A percentile compares a stretch with the other conserved stretches of the same genome.
phyloP scores from a whole-genome alignment of 2,329 filamentous ascomycete genomes.

The Calonectria honghensis region DNA sequence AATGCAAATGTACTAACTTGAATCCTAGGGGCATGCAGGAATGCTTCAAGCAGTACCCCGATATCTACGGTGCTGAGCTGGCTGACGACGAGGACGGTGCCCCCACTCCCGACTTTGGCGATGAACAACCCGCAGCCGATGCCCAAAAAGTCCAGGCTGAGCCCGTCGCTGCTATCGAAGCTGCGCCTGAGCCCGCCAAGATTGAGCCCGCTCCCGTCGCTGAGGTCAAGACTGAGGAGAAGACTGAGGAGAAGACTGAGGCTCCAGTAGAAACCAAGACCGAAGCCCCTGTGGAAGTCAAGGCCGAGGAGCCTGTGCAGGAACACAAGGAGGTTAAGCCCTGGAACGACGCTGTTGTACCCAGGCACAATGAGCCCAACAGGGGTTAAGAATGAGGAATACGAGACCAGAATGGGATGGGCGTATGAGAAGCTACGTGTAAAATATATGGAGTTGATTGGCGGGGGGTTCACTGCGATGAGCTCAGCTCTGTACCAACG shows the following conservation, averaged over 20 bases:
- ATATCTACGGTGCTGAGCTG: conserved; percentile 92
- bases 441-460: conserved; percentile 47
- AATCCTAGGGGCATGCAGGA: conserved; percentile 90
- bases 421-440: conserved; percentile 49
- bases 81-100: conserved; percentile 80
- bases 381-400: conserved; percentile 31
- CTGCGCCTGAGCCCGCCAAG: conserved; percentile 10
- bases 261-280: conserved; percentile 20
- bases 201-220: conserved; percentile 45
- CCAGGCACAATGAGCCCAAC: conserved; percentile 40
- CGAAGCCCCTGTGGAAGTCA: conserved; percentile 29
- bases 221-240: conserved; percentile 27
- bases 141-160: conserved; percentile 34
- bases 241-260: conserved; percentile 29
- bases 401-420: conserved; percentile 30
- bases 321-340: conserved; percentile 40
- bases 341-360: conserved; percentile 11
- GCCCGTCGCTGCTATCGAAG: conserved; percentile 16
- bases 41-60: conserved; percentile 94
- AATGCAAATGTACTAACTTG: conserved; percentile 51
- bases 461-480: conserved; percentile 38
- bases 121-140: conserved; percentile 51
- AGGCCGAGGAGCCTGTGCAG: conserved; percentile 25
- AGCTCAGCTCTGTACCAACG: conserved; percentile 53
- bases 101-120: conserved; percentile 55